Evolutionary conservation across 2,329 filamentous ascomycete genomes (phyloP), one percentile per base, ranked within the genome.

Genomic region (Exophiala lecanii-corni): DNA sequence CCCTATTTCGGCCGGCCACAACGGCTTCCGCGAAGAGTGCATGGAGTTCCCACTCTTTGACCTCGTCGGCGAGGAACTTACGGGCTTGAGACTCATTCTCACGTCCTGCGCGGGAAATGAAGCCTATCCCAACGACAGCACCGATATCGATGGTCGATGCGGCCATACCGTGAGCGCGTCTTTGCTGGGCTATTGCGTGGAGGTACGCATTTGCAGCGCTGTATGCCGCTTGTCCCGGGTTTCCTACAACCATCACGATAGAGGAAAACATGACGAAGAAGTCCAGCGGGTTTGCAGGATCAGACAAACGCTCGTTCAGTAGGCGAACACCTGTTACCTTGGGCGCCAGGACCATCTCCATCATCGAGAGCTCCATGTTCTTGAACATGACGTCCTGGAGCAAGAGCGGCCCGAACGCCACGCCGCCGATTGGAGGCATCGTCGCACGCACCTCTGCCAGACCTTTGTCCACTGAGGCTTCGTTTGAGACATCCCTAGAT

Each of bases 231-330:
- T 55, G 48, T 9, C 38, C 49, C 13, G 36, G 41, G 10, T 49
- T 44, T 16, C 52, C 52, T 4, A 55, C 26, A 9, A 51, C 35
- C 15, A 41, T 40, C 12, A 36, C 21, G 10, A 47, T 33, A 18
- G 30, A 39, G 13, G 52, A 51, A 5, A 53, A 36, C 28, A 49
- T 41, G 25, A 38, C 44, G 49, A 64, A 64, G 45, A 61, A 60
- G 40, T 62, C 59, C 3, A 62, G 36, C n/a, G n/a, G n/a, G n/a
- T n/a, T n/a, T 10, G 13, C 49, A 37, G 59, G 53, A 10, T 49
- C 55, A 16, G 17, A 19, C 2, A 43, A 46, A 10, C 33, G n/a
- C 4, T 37, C 9, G 37, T 57, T 52, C 1, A 57, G 47, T 30
- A 55, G 56, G 50, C 48, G 51, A 3, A 48, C 44, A 13, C 53